Evolutionary conservation across 2,329 filamentous ascomycete species (phyloP).

Genomic region (Thermothelomyces thermophilus): DNA sequence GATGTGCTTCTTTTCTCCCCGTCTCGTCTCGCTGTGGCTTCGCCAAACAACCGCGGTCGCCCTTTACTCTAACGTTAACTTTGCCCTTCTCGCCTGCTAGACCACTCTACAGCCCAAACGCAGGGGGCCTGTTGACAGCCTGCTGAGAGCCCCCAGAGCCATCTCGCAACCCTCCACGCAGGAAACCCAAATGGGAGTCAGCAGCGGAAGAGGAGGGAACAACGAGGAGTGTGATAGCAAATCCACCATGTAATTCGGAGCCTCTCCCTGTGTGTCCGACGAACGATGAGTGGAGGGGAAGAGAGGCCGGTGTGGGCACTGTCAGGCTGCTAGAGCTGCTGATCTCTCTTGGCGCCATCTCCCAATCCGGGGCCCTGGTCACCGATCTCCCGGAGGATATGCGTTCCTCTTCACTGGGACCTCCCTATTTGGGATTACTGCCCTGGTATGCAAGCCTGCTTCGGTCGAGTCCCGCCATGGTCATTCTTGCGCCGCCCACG

Average conservation of each 20-base stretch:
- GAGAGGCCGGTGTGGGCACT: conserved; percentile 8
- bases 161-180: background rate
- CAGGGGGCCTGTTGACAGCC: no score
- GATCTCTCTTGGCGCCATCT: conserved; percentile 16
- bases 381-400: conserved; percentile 15
- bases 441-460: background rate
- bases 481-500: no score
- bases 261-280: background rate
- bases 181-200: background rate
- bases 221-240: no score
- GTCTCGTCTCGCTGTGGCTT: no score
- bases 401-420: conserved; percentile 1
- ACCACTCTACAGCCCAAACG: no score
- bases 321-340: conserved; percentile 15
- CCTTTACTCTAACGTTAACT: no score
- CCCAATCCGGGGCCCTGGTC: conserved; percentile 8
- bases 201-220: no score
- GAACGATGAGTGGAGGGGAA: background rate
- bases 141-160: no score
- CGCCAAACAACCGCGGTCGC: no score
- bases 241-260: background rate
- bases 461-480: background rate
- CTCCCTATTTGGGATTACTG: conserved; percentile 4
- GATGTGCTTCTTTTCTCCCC: no score
- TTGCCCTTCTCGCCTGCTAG: no score